A percentile compares a stretch with the other conserved stretches of the same genome.
phyloP scores from a whole-genome alignment of 495 filamentous ascomycete genomes.

The Annulohypoxylon nitens region DNA sequence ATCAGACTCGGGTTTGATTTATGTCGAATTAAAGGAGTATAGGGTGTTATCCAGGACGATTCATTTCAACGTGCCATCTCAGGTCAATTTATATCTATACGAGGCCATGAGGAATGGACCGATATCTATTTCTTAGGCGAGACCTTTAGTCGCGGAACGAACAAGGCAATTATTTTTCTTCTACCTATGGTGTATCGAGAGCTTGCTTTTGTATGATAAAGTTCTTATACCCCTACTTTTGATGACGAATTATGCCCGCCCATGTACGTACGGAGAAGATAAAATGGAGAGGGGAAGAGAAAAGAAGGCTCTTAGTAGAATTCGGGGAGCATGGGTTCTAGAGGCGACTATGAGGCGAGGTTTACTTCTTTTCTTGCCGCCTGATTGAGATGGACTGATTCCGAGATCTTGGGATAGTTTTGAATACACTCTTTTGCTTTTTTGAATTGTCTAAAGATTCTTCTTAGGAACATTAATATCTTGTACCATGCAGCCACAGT shows the following conservation, averaged over 20 bases:
- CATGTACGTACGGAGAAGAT: conserved; percentile 23
- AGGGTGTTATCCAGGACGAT: conserved; percentile 26
- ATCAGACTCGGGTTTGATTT: neutral
- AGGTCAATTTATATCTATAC: conserved; percentile 20
- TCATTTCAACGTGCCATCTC: conserved; percentile 22
- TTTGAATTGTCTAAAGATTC: neutral
- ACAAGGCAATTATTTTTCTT: conserved; percentile 8
- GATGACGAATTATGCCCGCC: conserved; percentile 13
- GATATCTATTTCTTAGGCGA: conserved; percentile 19
- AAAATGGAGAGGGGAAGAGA: conserved; percentile 16
- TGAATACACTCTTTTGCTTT: conserved; percentile 19
- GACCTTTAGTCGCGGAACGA: conserved; percentile 6
- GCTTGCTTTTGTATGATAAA: conserved; percentile 31
- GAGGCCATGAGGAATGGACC: conserved; percentile 39
- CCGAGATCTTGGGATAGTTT: conserved; percentile 1
- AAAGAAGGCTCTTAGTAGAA: conserved; percentile 19
- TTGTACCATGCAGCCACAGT: neutral
- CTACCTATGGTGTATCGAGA: neutral
- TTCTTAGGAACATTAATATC: neutral
- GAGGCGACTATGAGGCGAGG: neutral
- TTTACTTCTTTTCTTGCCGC: neutral
- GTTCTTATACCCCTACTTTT: conserved; percentile 39
- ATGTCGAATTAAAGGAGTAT: conserved; percentile 22
- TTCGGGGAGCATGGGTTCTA: neutral
- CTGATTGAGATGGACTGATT: conserved; percentile 7